Conservation (phyloP, 371 early-diverging fungal species). For the Blastocladiella emersonii region DNA sequence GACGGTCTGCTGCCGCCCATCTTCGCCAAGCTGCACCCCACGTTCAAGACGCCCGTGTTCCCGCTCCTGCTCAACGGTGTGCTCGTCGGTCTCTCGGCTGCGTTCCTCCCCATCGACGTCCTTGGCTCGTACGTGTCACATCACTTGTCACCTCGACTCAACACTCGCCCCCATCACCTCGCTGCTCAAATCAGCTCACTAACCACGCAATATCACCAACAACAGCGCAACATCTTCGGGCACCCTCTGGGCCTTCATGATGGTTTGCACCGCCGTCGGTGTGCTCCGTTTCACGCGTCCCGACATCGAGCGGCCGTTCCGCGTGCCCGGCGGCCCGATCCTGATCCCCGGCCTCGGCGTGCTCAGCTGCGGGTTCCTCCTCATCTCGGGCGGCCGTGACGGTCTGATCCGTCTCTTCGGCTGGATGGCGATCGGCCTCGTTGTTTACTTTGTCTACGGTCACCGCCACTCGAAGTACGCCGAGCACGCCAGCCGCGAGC, state of each 20-base stretch:
- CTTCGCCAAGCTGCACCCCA: slow-evolving; percentile 49
- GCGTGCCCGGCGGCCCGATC: slow-evolving; percentile 8
- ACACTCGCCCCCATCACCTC: too few relatives aligned
- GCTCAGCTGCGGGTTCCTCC: slow-evolving; percentile 55
- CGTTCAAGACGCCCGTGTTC: slow-evolving; percentile 54
- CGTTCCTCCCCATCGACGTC: slow-evolving; percentile 61
- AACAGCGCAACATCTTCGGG: slow-evolving; percentile 75
- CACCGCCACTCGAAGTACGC: neutral
- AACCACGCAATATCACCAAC: too few relatives aligned
- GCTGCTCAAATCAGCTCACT: too few relatives aligned
- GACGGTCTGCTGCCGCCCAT: slow-evolving; percentile 65
- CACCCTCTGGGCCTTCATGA: slow-evolving; percentile 70
- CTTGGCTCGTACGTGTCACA: too few relatives aligned
- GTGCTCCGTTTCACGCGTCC: slow-evolving; percentile 60
- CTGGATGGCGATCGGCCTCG: slow-evolving; percentile 4
- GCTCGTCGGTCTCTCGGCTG: slow-evolving; percentile 51
- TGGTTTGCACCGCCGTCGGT: slow-evolving; percentile 60
- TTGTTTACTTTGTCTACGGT: neutral
- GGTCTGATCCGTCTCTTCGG: slow-evolving; percentile 34
- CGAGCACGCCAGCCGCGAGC: too few relatives aligned
- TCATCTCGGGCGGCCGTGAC: slow-evolving; percentile 39
- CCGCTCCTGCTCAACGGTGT: slow-evolving; percentile 51
- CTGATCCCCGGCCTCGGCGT: neutral
- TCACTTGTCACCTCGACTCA: too few relatives aligned
- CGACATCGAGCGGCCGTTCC: slow-evolving; percentile 54